Conservation (phyloP, 257 asterid genomes). For the Salvia splendens region DNA sequence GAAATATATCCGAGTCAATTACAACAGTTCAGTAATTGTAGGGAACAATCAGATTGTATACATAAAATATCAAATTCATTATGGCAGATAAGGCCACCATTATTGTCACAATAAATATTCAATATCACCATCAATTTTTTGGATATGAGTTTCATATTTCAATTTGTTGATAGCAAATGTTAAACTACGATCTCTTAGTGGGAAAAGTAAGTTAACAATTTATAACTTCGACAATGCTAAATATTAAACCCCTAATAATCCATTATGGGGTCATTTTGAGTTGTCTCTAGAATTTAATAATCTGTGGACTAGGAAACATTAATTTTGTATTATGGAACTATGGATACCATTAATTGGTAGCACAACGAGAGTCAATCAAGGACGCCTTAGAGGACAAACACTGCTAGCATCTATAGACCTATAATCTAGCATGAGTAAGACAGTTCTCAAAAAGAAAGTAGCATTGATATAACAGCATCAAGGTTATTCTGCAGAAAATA, state of each 20-base stretch:
- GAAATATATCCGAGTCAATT: slow-evolving; percentile 21
- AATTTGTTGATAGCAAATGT: background rate
- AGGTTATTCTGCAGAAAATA: background rate
- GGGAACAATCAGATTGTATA: background rate
- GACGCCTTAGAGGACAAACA: background rate
- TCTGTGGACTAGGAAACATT: background rate
- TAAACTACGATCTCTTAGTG: background rate
- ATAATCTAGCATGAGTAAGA: background rate
- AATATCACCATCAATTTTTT: background rate
- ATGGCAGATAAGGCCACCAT: background rate
- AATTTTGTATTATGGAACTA: background rate
- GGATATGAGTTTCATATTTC: background rate
- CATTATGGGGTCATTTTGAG: background rate
- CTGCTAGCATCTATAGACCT: background rate
- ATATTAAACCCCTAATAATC: background rate
- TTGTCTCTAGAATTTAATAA: background rate
- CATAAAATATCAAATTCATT: background rate
- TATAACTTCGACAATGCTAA: background rate
- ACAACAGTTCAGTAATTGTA: slow-evolving; percentile 5
- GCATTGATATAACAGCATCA: background rate
- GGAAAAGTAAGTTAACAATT: background rate
- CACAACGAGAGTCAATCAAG: background rate
- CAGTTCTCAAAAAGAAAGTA: background rate
- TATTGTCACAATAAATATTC: background rate
- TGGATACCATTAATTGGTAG: background rate